Evolutionary conservation across 2,329 filamentous ascomycete genomes (phyloP), one percentile per base, ranked within the genome.

Genomic region (Orbilia ellipsospora): DNA sequence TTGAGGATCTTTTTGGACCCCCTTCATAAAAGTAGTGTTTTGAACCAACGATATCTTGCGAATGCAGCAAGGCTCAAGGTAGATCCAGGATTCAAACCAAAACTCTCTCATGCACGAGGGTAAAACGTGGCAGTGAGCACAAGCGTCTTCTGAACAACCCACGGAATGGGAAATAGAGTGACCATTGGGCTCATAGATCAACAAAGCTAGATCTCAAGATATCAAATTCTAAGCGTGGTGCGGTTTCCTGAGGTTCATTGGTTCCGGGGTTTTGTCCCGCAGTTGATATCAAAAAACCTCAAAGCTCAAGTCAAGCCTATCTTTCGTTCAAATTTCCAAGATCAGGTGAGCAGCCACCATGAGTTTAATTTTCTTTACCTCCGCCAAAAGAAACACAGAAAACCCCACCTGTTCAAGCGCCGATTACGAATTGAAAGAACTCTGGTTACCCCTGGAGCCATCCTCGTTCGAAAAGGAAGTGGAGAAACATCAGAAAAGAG

Each of bases 361-460:
- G 31, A 36, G 31, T 36, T 36, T 36, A 36, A 36, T 36, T 36
- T 36, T 36, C 31, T 36, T 36, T 36, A 36, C 28, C 18, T 56
- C 36, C 31, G 28, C 54, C 54, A 55, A 18, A 18, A 48, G 44
- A 18, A 18, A 5, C 13, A 4, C n/a, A 12, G 10, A n/a, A 44
- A 44, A 40, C 68, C 57, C 70, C 62, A 74, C 70, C 63, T 45
- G 31, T 36, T 36, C 31, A 63, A 64, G 72, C 72, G 65, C 69
- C 72, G 52, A 75, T 75, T 75, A 64, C 72, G 64, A 75, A 75
- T 48, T 15, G 68, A 54, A 69, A 54, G 56, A 51, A 60, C 63
- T 31, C 42, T 67, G 62, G 57, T 48, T 50, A 40, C 56, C 54
- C 51, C 31, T 48, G 18, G 23, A 64, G 23, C 23, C 23, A 23